Conservation (phyloP, 2,329 filamentous ascomycete species). For the Madurella fahalii region DNA sequence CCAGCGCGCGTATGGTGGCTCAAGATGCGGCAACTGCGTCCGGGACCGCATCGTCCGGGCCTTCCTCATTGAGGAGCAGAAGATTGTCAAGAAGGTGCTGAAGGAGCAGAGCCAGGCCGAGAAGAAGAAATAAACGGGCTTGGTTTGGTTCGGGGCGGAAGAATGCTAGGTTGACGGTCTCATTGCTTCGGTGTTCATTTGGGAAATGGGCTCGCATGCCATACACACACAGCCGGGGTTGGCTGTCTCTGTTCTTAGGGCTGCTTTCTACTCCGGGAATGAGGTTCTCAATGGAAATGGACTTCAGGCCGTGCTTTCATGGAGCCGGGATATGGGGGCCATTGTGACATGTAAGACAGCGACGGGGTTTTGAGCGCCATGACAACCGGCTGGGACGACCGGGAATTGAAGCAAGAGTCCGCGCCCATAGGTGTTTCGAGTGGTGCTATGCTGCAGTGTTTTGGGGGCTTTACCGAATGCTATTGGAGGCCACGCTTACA, state of each 20-base stretch:
- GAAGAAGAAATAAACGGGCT: conserved; percentile 63
- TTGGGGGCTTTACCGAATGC: too few relatives aligned
- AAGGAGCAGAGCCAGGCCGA: conserved; percentile 86
- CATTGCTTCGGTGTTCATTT: conserved; percentile 53
- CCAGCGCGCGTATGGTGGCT: conserved; percentile 96
- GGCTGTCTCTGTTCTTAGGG: conserved; percentile 38
- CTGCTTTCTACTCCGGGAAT: conserved; percentile 44
- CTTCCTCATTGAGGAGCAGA: conserved; percentile 99
- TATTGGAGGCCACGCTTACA: too few relatives aligned
- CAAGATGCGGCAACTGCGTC: conserved; percentile 97
- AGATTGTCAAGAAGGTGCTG: conserved; percentile 99
- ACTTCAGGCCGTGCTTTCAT: conserved; percentile 28
- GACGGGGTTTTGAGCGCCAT: conserved; percentile 13
- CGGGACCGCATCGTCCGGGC: conserved; percentile 96
- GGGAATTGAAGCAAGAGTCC: conserved; percentile 13
- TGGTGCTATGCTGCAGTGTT: too few relatives aligned
- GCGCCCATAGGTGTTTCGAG: not conserved
- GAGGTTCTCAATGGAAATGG: conserved; percentile 44
- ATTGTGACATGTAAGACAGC: conserved; percentile 8
- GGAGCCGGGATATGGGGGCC: conserved; percentile 9
- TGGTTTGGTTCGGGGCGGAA: conserved; percentile 24
- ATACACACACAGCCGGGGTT: conserved; percentile 33
- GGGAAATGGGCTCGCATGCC: conserved; percentile 45
- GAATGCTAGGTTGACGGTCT: conserved; percentile 37
- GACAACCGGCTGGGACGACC: conserved; percentile 9